Base-by-base conservation (phyloP, 495 filamentous ascomycete genomes). In the Penicillium lividum region DNA sequence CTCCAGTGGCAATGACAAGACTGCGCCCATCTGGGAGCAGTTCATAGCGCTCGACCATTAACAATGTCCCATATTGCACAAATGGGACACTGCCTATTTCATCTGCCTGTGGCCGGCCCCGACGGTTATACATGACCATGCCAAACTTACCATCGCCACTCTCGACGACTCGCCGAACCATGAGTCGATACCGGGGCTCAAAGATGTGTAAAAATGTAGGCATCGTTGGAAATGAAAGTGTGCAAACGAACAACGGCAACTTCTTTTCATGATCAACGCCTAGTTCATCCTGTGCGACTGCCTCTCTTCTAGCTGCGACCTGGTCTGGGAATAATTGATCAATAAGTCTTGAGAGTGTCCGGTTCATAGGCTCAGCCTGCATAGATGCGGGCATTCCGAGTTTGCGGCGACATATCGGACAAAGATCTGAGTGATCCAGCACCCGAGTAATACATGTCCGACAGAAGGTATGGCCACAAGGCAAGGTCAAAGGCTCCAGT, bases 381-480 rank as follows among this genome's bases (percentile, higher is more conserved):
- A 85, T 65, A 45, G 80, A 76, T 31, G 83, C 80, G 30, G 83
- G 84, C 60, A 91, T 83, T 29, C 82, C 77, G 18, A 94, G 71
- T 28, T 72, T 68, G 54, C 86, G 80, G 49, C 92, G 86, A 65
- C 92, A 97, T 9, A 91, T 78, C 0, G 92, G 91, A 63, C 92
- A 97, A 44, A 88, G 74, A 59, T 82, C 80, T 22, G 89, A 87
- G 65, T 93, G 87, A 67, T 91, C 88, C 38, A 92, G 72, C 11
- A 89, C 83, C 43, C 88, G 82, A 27, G 85, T 81, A 11, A 95
- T 75, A 68, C 92, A 97, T 56, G 82, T 79, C 31, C 88, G 86
- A 70, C 92, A 97, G 70, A 93, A 93, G 0, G 92, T 96, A 69
- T 97, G 92, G 5, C 92, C 92, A 64, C 92, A 97, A 18, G 83